Conservation (phyloP, 495 filamentous ascomycete species). For the Annulohypoxylon moriforme region DNA sequence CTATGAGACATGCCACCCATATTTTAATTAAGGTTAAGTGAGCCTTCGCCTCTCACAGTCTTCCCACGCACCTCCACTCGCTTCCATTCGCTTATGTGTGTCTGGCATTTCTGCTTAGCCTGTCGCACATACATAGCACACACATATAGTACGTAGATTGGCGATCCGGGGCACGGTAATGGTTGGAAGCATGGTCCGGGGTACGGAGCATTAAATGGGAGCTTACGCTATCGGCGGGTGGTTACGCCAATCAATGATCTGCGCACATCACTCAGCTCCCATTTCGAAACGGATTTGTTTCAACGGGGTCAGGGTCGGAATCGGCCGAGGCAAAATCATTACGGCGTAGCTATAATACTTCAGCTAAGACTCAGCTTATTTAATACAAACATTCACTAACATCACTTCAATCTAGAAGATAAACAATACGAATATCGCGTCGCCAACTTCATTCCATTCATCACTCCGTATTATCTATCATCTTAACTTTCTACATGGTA, state of each 20-base stretch:
- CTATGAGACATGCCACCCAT: slow-evolving; percentile 36
- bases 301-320: slow-evolving; percentile 17
- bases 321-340: slow-evolving; percentile 19
- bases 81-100: background rate
- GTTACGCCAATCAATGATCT: slow-evolving; percentile 34
- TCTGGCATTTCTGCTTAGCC: background rate
- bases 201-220: slow-evolving; percentile 17
- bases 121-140: background rate
- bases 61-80: slow-evolving; percentile 1
- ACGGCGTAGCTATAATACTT: slow-evolving; percentile 3
- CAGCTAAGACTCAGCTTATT: background rate
- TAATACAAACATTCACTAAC: background rate
- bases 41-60: slow-evolving; percentile 5
- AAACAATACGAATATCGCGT: background rate
- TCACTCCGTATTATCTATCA: background rate
- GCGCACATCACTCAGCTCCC: slow-evolving; percentile 10
- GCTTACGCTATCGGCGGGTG: slow-evolving; percentile 17
- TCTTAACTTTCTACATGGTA: background rate
- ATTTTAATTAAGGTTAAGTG: slow-evolving; percentile 29
- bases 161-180: slow-evolving; percentile 26
- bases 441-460: background rate
- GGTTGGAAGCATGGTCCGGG: slow-evolving; percentile 21
- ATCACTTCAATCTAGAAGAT: background rate
- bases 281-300: slow-evolving; percentile 40
- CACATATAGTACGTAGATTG: background rate